Conservation (phyloP, 1,284 basidiomycete genomes). For the Sanghuangporus weigelae region DNA sequence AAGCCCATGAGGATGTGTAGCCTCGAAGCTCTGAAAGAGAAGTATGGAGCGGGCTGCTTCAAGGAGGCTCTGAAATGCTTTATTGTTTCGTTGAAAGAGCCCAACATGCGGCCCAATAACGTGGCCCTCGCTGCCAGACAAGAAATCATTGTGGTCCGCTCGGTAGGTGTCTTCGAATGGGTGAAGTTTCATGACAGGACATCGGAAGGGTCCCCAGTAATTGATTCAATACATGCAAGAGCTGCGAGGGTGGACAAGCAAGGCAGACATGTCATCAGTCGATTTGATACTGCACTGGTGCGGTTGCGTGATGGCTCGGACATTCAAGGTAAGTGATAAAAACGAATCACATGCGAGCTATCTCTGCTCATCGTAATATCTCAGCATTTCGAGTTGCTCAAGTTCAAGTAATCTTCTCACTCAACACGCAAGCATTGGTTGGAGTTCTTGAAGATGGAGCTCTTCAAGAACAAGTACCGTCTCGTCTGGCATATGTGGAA, state of each 20-base stretch:
- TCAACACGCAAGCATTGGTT: slow-evolving; percentile 15
- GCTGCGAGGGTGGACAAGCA: background rate
- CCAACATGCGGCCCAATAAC: background rate
- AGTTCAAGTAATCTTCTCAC: slow-evolving; percentile 23
- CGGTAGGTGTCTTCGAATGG: background rate
- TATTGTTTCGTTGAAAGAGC: background rate
- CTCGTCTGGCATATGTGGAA: slow-evolving; percentile 29
- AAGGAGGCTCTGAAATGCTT: background rate
- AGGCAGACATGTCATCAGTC: background rate
- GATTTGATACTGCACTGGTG: slow-evolving; percentile 3
- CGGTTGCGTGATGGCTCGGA: background rate
- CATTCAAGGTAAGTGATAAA: background rate
- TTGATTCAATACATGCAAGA: background rate
- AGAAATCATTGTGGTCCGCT: background rate
- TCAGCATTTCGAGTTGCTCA: slow-evolving; percentile 23
- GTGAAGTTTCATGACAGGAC: background rate
- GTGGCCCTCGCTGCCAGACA: background rate
- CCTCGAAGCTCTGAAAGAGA: background rate
- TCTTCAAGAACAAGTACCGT: background rate
- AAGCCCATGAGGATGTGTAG: background rate
- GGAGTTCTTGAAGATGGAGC: slow-evolving; percentile 3
- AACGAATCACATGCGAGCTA: too few species aligned
- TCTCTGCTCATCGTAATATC: background rate
- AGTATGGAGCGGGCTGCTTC: background rate
- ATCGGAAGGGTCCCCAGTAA: background rate